Conservation (phyloP, 2,329 filamentous ascomycete species). For the Fusarium pilosicola region DNA sequence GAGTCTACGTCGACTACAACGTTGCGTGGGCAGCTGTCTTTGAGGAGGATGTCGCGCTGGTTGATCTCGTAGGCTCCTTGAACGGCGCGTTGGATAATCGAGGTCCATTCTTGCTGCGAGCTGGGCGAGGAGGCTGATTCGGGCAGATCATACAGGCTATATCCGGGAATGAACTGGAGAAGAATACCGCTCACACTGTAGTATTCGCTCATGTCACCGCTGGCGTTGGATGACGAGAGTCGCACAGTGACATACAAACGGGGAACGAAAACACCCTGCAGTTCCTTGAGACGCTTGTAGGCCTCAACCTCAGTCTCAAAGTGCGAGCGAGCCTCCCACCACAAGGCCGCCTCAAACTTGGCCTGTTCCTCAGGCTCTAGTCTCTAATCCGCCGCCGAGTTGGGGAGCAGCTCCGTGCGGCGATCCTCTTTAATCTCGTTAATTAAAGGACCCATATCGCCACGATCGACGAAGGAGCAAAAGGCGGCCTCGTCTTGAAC, state of each 20-base stretch:
- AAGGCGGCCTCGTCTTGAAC: neutral
- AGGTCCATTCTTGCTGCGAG: neutral
- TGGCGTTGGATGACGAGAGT: accelerated
- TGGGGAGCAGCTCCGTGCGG: neutral
- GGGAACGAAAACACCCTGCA: neutral
- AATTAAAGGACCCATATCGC: neutral
- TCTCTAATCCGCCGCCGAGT: neutral
- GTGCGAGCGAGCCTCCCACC: neutral
- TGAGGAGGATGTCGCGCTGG: neutral
- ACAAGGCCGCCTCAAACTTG: neutral
- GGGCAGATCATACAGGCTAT: accelerated
- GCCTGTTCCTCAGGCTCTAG: neutral
- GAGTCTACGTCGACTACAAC: neutral
- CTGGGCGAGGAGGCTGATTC: neutral
- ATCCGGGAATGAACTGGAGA: neutral
- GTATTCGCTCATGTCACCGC: neutral
- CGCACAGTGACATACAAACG: neutral
- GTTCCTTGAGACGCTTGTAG: neutral
- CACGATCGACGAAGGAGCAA: neutral
- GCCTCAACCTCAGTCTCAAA: neutral
- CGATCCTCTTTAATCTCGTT: neutral
- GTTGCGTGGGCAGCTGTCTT: neutral
- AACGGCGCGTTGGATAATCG: neutral
- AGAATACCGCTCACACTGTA: neutral
- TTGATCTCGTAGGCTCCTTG: neutral